phyloP scores from a whole-genome alignment of 768 basidiomycete species.

The Boletus subcaerulescens region DNA sequence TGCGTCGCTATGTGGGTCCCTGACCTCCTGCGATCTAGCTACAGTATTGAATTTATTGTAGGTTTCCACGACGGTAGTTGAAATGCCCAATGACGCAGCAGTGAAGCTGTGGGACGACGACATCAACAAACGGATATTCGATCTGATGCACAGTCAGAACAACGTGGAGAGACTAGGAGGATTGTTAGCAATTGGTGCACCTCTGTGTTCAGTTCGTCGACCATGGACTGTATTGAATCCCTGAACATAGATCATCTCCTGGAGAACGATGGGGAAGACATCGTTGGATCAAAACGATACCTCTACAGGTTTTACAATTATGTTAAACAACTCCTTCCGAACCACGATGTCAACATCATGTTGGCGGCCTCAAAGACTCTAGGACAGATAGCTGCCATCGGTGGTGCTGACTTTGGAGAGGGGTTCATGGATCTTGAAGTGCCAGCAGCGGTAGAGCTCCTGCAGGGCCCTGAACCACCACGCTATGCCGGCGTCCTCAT shows the following conservation, averaged over 20 bases:
- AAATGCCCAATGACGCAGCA: slow-evolving; percentile 79
- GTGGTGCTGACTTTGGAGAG: slow-evolving; percentile 81
- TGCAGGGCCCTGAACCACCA: slow-evolving; percentile 74
- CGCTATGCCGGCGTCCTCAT: slow-evolving; percentile 94
- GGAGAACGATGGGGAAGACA: slow-evolving; percentile 74
- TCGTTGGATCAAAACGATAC: slow-evolving; percentile 74
- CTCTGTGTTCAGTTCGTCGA: background rate
- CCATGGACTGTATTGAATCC: slow-evolving; percentile 6
- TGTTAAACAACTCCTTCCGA: slow-evolving; percentile 88
- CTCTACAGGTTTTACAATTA: slow-evolving; percentile 90
- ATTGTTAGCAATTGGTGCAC: slow-evolving; percentile 79
- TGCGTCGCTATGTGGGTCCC: slow-evolving; percentile 67
- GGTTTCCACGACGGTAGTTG: slow-evolving; percentile 71
- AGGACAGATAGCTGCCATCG: slow-evolving; percentile 81
- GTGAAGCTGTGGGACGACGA: slow-evolving; percentile 84
- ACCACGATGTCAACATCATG: slow-evolving; percentile 92
- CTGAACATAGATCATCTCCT: slow-evolving; percentile 61
- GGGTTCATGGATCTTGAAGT: slow-evolving; percentile 89
- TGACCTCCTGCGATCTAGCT: slow-evolving; percentile 7
- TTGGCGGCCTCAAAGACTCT: slow-evolving; percentile 89
- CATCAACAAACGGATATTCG: slow-evolving; percentile 76
- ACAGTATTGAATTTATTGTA: slow-evolving; percentile 29
- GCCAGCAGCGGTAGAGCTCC: slow-evolving; percentile 74
- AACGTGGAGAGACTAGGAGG: slow-evolving; percentile 82
- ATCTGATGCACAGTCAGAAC: slow-evolving; percentile 79